Conservation (phyloP, 164 flowering plant genomes). For the Annona cherimola region DNA sequence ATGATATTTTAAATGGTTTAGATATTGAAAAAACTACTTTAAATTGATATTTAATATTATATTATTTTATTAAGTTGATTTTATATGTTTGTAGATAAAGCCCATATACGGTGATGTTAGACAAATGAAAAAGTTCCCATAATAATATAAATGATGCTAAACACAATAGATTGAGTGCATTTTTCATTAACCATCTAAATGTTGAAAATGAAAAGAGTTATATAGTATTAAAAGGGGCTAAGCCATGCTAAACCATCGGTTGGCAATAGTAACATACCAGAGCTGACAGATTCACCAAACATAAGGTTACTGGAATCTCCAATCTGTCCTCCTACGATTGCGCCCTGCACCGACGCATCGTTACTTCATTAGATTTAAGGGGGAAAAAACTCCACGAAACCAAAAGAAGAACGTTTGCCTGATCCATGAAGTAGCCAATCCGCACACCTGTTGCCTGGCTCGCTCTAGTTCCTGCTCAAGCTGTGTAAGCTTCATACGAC, state of each 20-base stretch:
- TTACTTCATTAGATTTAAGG: background rate
- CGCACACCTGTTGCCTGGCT: constrained; percentile 70
- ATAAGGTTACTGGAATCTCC: constrained; percentile 46
- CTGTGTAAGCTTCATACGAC: constrained; percentile 74
- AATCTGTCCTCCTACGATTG: constrained; percentile 40
- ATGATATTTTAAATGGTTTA: too few species aligned
- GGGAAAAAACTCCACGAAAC: background rate
- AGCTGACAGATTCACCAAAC: constrained; percentile 41
- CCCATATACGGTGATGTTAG: too few species aligned
- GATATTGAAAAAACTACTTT: too few species aligned
- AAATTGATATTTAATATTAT: too few species aligned
- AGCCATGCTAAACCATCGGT: background rate
- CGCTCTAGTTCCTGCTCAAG: constrained; percentile 86
- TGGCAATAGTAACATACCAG: constrained; percentile 46
- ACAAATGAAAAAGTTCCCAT: too few species aligned
- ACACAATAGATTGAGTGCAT: too few species aligned
- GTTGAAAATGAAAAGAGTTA: too few species aligned
- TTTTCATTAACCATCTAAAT: too few species aligned
- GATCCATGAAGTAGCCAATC: background rate
- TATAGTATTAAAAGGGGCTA: background rate
- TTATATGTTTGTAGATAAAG: too few species aligned
- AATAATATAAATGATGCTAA: too few species aligned
- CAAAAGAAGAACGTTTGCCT: background rate
- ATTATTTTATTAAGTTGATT: too few species aligned
- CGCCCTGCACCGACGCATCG: constrained; percentile 43